Conservation (phyloP, 2,329 filamentous ascomycete genomes). For the Chaetomiaceae sp. region DNA sequence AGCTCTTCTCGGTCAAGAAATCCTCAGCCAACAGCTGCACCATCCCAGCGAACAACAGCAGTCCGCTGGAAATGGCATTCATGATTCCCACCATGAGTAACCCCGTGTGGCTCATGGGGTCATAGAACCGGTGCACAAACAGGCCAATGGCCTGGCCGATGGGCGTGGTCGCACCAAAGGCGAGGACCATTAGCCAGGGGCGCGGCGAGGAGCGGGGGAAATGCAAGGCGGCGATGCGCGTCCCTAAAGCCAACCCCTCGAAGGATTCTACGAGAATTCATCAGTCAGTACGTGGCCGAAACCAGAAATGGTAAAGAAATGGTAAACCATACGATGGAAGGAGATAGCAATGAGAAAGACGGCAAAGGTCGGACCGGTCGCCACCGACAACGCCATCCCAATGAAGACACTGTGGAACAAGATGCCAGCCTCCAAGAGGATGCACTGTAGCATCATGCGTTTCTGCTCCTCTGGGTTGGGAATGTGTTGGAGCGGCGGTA, state of each 20-base stretch:
- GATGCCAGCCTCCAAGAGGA: slow-evolving; percentile 77
- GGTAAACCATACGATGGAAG: slow-evolving; percentile 57
- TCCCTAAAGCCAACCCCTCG: slow-evolving; percentile 79
- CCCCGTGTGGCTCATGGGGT: slow-evolving; percentile 70
- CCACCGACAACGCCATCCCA: slow-evolving; percentile 79
- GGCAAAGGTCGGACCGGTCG: slow-evolving; percentile 72
- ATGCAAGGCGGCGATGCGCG: slow-evolving; percentile 76
- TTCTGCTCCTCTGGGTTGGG: slow-evolving; percentile 55
- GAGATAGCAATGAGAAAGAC: slow-evolving; percentile 76
- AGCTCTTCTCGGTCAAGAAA: slow-evolving; percentile 73
- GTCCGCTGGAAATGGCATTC: slow-evolving; percentile 77
- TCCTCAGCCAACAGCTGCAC: slow-evolving; percentile 84
- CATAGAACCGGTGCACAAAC: slow-evolving; percentile 72
- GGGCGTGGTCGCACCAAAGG: slow-evolving; percentile 73
- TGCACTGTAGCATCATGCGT: slow-evolving; percentile 68
- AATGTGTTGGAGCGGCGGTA: slow-evolving; percentile 10
- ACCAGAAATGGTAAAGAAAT: too few relatives aligned
- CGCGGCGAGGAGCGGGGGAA: slow-evolving; percentile 70
- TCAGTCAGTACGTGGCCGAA: too few relatives aligned
- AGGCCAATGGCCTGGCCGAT: slow-evolving; percentile 80
- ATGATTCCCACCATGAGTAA: slow-evolving; percentile 80
- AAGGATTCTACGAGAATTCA: slow-evolving; percentile 72
- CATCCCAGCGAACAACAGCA: slow-evolving; percentile 76
- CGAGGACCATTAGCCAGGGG: slow-evolving; percentile 79
- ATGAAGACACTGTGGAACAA: slow-evolving; percentile 84